Percentiles rank a stretch among this genome's conserved stretches.
phyloP scores from a whole-genome alignment of 208 protist species.

The Crithidia brevicula region DNA sequence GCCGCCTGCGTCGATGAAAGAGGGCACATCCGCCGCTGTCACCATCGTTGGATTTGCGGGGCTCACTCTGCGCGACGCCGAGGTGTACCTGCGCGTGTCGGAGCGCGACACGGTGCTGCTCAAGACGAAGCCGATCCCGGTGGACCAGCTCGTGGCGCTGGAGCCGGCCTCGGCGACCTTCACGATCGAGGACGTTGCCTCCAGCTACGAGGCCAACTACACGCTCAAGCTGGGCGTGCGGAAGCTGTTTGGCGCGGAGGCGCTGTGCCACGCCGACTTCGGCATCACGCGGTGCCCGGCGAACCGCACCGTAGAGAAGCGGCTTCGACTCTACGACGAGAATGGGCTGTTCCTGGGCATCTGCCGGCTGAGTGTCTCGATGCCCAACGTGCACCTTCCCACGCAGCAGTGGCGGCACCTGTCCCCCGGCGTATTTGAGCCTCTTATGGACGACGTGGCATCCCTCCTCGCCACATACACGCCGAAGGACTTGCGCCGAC shows the following conservation, averaged over 20 bases:
- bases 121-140: constrained; percentile 37
- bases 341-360: constrained; percentile 56
- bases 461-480: constrained; percentile 68
- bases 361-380: constrained; percentile 46
- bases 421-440: constrained; percentile 37
- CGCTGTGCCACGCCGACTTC: constrained; percentile 74
- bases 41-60: constrained; percentile 39
- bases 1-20: not conserved
- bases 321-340: constrained; percentile 67
- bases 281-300: constrained; percentile 44
- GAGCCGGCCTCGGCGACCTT: constrained; percentile 24
- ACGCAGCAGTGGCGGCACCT: constrained; percentile 23
- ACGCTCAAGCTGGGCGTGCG: constrained; percentile 61
- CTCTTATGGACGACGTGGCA: constrained; percentile 71
- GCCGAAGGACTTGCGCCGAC: constrained; percentile 58
- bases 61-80: constrained; percentile 24
- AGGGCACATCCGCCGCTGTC: constrained; percentile 28
- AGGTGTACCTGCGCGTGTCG: constrained; percentile 49
- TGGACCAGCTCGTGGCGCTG: constrained; percentile 30
- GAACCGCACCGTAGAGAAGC: constrained; percentile 40
- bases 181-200: constrained; percentile 24
- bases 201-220: constrained; percentile 34
- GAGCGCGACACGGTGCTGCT: constrained; percentile 27
- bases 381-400: constrained; percentile 33
- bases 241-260: constrained; percentile 27